Conservation (phyloP, 2,329 filamentous ascomycete genomes). For the Claviceps quebecensis region DNA sequence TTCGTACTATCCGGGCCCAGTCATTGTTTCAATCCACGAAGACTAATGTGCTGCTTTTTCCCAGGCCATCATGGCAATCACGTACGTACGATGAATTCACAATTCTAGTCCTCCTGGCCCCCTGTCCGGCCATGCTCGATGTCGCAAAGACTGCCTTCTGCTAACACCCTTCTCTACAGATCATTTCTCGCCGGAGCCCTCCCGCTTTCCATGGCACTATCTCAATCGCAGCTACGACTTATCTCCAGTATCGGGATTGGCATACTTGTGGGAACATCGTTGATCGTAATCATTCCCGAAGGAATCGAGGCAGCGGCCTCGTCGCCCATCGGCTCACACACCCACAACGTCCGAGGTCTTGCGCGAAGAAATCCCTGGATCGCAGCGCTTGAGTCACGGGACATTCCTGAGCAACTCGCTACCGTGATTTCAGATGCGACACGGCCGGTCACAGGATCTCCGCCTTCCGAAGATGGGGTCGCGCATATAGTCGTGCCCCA, state of each 20-base stretch:
- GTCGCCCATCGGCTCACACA: conserved; percentile 26
- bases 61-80: conserved; percentile 43
- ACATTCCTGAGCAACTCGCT: conserved; percentile 12
- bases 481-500: background rate
- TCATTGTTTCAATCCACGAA: background rate
- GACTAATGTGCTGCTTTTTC: background rate
- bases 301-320: conserved; percentile 81
- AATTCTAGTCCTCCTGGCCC: too few relatives aligned
- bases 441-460: background rate
- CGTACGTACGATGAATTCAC: conserved; percentile 20
- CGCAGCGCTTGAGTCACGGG: conserved; percentile 13
- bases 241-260: conserved; percentile 90
- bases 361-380: conserved; percentile 19
- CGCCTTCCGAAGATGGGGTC: background rate
- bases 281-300: conserved; percentile 96
- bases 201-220: conserved; percentile 77
- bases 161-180: conserved; percentile 30
- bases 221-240: conserved; percentile 71
- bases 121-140: too few relatives aligned
- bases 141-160: background rate
- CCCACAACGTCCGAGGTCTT: conserved; percentile 21
- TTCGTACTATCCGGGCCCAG: conserved; percentile 13
- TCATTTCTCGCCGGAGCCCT: conserved; percentile 89
- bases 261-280: conserved; percentile 82
- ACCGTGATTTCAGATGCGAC: conserved; percentile 7